Evolutionary conservation across 2,329 filamentous ascomycete species (phyloP).

Genomic region (Talaromyces sp.): DNA sequence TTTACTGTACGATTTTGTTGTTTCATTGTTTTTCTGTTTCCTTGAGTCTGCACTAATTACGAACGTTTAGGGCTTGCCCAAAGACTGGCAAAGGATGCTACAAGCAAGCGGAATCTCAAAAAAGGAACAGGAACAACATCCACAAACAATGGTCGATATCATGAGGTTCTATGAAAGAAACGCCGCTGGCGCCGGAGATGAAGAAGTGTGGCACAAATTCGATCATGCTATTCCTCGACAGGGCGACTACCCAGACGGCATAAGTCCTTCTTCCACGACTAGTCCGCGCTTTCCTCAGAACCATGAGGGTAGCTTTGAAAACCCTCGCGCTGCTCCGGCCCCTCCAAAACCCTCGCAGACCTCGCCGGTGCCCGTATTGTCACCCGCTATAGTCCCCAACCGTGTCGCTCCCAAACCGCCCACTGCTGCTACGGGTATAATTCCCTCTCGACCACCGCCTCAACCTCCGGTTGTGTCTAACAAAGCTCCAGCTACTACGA

Average conservation of each 20-base stretch:
- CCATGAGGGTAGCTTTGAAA: constrained; percentile 92
- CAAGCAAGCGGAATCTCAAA: constrained; percentile 95
- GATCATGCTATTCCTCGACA: constrained; percentile 68
- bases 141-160: constrained; percentile 91
- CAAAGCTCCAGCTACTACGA: constrained; percentile 15
- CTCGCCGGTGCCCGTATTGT: constrained; percentile 38
- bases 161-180: constrained; percentile 97
- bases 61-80: constrained; percentile 69
- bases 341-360: constrained; percentile 54
- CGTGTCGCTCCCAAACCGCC: constrained; percentile 88
- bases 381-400: constrained; percentile 57
- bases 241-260: constrained; percentile 39
- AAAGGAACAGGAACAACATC: constrained; percentile 91
- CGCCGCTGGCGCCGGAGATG: constrained; percentile 70
- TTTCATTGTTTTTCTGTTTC: neutral
- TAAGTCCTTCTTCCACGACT: constrained; percentile 48
- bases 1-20: constrained; percentile 64
- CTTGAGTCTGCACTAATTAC: constrained; percentile 10
- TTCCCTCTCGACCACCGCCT: constrained; percentile 40
- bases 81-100: constrained; percentile 95
- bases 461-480: constrained; percentile 41
- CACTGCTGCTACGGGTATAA: constrained; percentile 34
- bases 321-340: constrained; percentile 86
- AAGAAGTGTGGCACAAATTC: constrained; percentile 93
- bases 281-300: constrained; percentile 86